Evolutionary conservation across 352 stramenopile species (phyloP), one percentile per base, ranked within the genome.

Genomic region (Phytophthora litchii): DNA sequence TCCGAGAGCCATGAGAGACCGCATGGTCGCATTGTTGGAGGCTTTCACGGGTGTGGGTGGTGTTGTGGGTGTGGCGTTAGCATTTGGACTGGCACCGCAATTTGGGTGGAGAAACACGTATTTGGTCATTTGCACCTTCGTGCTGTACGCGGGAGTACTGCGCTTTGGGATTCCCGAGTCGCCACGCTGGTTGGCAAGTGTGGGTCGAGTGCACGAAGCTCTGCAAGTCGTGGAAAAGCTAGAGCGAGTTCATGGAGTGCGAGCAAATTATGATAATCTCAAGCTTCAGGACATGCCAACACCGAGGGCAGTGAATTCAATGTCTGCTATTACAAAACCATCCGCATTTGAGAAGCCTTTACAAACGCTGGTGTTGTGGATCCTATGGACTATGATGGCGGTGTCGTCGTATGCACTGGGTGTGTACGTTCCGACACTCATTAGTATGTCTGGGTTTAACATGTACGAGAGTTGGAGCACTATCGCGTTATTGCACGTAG

Each of bases 371-470:
- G 54, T 76, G 32, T 16, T 78, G 32, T 72, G 63, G 56, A 51
- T 27, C 3, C 21, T 81, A 31, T 81, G 72, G 72, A 69, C 51
- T 31, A 52, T 53, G 13, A 29, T 76, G 35, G 49, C 69, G 11
- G 21, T 72, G 42, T 74, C 61, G 8, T 78, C 63, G 14, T 81
- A 76, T 36, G 72, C 67, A 10, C 34, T 76, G 23, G 62, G 60
- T 3, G 52, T 64, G 42, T 74, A 62, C 11, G 44, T 71, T 11
- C 66, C 66, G 14, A 74, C 66, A 8, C 52, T 74, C 23, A 67
- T 71, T n/a, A 74, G 66, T n/a, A 44, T 71, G 38, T 64, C 51
- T 13, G 66, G 61, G 3, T 74, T 74, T 45, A 71, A 74, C 41
- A 68, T 74, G 59, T 74, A 62, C 55, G 66, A 60, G 17, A 47